phyloP scores from a whole-genome alignment of 495 filamentous ascomycete species.

The Astrothelium subdiscretum region DNA sequence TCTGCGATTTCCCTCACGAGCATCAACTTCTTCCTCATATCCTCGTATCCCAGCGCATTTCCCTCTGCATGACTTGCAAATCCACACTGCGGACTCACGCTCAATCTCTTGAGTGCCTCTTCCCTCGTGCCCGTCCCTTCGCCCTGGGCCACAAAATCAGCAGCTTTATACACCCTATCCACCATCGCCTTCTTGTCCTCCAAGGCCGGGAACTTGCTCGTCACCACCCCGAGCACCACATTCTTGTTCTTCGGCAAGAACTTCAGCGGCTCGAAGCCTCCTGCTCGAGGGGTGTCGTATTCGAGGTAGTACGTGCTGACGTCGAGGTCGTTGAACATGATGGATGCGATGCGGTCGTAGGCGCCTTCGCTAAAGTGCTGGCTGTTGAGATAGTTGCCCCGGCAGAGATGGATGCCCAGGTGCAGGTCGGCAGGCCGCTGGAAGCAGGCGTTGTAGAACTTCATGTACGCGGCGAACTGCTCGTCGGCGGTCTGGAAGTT shows the following conservation, averaged over 20 bases:
- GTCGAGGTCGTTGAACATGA: constrained; percentile 51
- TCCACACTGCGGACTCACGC: constrained; percentile 57
- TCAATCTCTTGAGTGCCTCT: constrained; percentile 46
- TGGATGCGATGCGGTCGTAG: constrained; percentile 56
- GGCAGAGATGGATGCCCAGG: constrained; percentile 54
- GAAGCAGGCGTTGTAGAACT: constrained; percentile 52
- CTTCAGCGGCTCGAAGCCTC: constrained; percentile 53
- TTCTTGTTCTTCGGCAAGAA: constrained; percentile 53
- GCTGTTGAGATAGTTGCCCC: constrained; percentile 44
- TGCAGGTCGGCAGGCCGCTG: constrained; percentile 49
- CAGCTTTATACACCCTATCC: constrained; percentile 45
- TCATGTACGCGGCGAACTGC: constrained; percentile 48
- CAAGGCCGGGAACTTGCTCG: constrained; percentile 50
- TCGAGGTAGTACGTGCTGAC: constrained; percentile 60
- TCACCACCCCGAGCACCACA: constrained; percentile 54
- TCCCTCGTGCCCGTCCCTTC: constrained; percentile 27
- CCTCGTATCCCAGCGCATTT: constrained; percentile 47
- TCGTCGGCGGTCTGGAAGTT: constrained; percentile 40
- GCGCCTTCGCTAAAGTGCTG: constrained; percentile 54
- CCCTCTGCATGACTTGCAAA: constrained; percentile 56
- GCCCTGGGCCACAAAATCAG: constrained; percentile 45
- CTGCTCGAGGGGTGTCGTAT: constrained; percentile 55
- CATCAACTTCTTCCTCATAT: constrained; percentile 44
- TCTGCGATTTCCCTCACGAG: constrained; percentile 39
- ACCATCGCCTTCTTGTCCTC: constrained; percentile 52